phyloP scores from a whole-genome alignment of 2,329 filamentous ascomycete genomes.

The Colletotrichum sp. region DNA sequence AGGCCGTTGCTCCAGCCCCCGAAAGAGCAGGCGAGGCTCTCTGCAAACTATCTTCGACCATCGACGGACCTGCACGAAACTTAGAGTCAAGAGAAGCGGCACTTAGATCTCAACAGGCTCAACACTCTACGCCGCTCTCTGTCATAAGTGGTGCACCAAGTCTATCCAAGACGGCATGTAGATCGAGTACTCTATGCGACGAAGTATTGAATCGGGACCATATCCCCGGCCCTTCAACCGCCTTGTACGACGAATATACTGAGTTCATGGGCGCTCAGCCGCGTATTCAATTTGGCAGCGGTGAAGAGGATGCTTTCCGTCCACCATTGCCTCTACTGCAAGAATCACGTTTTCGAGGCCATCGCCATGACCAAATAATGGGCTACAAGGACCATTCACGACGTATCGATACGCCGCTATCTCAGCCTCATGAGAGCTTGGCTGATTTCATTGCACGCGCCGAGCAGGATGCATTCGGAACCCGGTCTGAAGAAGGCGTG shows the following conservation, averaged over 20 bases:
- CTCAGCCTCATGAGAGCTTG: conserved; percentile 27
- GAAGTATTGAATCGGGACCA: neutral
- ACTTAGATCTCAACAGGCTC: neutral
- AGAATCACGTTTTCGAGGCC: neutral
- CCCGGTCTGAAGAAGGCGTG: neutral
- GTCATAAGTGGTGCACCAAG: neutral
- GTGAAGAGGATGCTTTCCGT: neutral
- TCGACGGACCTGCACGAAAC: neutral
- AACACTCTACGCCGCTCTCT: neutral
- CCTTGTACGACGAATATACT: neutral
- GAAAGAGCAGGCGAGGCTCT: neutral
- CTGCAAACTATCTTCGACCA: neutral
- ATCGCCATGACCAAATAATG: neutral
- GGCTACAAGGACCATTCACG: neutral
- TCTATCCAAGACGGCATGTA: neutral
- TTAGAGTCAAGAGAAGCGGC: neutral
- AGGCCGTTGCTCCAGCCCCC: neutral
- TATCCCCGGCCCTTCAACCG: neutral
- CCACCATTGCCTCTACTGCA: neutral
- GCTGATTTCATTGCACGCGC: conserved; percentile 38
- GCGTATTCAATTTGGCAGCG: neutral
- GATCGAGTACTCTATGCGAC: neutral
- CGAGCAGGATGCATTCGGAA: conserved; percentile 29
- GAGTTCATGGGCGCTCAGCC: neutral
- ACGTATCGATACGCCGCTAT: neutral